These are phyloP conservation scores for Striga asiatica DNA, from an alignment of 257 asterid species.

Conservation along the genomic window DNA sequence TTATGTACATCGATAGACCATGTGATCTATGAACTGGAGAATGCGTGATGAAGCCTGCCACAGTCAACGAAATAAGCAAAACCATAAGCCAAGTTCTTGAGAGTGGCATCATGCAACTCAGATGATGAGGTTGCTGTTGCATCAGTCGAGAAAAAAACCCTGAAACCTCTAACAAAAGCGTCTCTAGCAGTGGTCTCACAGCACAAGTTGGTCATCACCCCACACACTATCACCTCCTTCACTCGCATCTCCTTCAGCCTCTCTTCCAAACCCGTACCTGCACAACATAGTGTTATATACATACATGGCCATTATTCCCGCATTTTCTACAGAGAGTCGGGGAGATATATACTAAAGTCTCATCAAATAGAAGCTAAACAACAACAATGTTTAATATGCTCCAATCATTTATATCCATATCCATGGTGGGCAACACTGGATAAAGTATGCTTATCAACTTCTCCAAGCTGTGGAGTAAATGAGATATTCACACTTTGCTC, in stretches of 20 bases:
- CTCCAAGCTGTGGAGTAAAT: too few relatives aligned
- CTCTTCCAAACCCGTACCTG: constrained; percentile 63
- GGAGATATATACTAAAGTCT: too few relatives aligned
- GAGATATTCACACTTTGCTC: too few relatives aligned
- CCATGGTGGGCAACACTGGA: too few relatives aligned
- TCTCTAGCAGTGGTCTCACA: constrained; percentile 80
- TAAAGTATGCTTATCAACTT: too few relatives aligned
- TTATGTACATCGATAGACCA: neutral
- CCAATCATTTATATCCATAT: too few relatives aligned
- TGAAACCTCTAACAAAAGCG: constrained; percentile 56
- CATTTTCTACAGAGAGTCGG: neutral
- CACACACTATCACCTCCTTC: constrained; percentile 63
- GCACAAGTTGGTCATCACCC: constrained; percentile 74
- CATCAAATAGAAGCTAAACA: too few relatives aligned
- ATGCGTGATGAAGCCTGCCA: constrained; percentile 30
- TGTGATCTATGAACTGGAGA: constrained; percentile 18
- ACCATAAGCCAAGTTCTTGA: constrained; percentile 72
- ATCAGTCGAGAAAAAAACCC: constrained; percentile 67
- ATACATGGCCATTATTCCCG: neutral
- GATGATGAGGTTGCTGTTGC: constrained; percentile 55
- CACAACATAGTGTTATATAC: too few relatives aligned
- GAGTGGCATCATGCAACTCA: constrained; percentile 61
- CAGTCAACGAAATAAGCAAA: constrained; percentile 62
- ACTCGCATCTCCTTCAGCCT: constrained; percentile 38
- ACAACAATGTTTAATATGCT: too few relatives aligned